These are phyloP conservation scores for Fusarium verticillioides DNA, from an alignment of 2,329 filamentous ascomycete species.

Conservation along the genomic window DNA sequence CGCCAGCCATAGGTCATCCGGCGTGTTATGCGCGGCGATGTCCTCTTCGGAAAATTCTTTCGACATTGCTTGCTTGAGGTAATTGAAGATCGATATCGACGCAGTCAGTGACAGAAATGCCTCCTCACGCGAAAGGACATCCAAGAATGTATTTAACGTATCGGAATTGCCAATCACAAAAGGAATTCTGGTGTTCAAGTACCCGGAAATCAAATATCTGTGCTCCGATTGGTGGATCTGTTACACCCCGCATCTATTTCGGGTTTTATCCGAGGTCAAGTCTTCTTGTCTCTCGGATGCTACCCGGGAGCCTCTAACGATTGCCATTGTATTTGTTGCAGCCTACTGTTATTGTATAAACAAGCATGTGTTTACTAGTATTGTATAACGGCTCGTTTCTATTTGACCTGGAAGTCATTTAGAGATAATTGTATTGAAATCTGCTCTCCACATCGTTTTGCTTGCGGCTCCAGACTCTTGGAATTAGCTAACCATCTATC, in stretches of 20 bases:
- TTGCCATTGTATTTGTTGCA: fast-evolving
- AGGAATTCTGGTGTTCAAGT: not conserved
- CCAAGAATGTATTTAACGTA: not conserved
- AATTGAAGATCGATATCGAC: fast-evolving
- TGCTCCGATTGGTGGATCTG: not conserved
- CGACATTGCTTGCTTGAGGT: not conserved
- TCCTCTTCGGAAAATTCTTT: constrained; percentile 53
- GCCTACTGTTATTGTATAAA: too few relatives aligned
- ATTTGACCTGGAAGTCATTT: too few relatives aligned
- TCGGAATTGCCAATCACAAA: not conserved
- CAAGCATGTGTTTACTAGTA: too few relatives aligned
- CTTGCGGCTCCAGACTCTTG: too few relatives aligned
- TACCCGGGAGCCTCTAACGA: not conserved
- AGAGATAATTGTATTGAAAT: too few relatives aligned
- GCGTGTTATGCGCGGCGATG: constrained; percentile 58
- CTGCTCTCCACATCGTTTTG: too few relatives aligned
- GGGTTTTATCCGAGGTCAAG: not conserved
- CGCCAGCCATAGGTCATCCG: constrained; percentile 71
- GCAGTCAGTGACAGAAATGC: fast-evolving
- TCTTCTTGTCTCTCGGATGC: not conserved
- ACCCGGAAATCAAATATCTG: not conserved
- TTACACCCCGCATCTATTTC: not conserved
- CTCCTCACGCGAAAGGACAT: fast-evolving
- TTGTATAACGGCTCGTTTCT: too few relatives aligned
- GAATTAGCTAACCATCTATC: too few relatives aligned